These are phyloP conservation scores for Mrakia frigida DNA, from an alignment of 768 basidiomycete genomes.

Conservation along the genomic window DNA sequence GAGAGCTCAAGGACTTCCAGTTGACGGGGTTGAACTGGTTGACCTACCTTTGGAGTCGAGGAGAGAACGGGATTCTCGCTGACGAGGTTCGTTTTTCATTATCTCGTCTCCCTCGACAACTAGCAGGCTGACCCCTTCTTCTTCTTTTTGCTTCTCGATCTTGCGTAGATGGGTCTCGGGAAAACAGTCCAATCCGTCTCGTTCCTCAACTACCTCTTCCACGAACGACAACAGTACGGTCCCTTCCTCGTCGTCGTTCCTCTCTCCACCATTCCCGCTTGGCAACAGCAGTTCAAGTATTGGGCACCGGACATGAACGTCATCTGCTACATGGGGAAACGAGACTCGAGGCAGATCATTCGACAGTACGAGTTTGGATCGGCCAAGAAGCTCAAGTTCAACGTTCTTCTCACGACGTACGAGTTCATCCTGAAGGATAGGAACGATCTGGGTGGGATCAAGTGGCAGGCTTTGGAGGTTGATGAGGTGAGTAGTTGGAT, in stretches of 20 bases:
- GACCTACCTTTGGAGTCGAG: slow-evolving; percentile 90
- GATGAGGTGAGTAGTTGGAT: slow-evolving; percentile 66
- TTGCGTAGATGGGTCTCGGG: slow-evolving; percentile 79
- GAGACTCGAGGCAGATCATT: slow-evolving; percentile 80
- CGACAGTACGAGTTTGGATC: slow-evolving; percentile 86
- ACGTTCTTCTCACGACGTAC: slow-evolving; percentile 93
- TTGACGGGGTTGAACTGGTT: slow-evolving; percentile 97
- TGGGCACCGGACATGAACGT: slow-evolving; percentile 98
- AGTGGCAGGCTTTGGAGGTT: slow-evolving; percentile 94
- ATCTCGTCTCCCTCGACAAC: not conserved
- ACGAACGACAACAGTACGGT: slow-evolving; percentile 85
- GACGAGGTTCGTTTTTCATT: slow-evolving; percentile 58
- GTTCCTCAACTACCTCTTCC: slow-evolving; percentile 90
- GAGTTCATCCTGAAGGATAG: slow-evolving; percentile 88
- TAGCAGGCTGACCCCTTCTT: not conserved
- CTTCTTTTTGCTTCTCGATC: not conserved
- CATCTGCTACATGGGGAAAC: slow-evolving; percentile 91
- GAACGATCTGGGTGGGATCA: slow-evolving; percentile 82
- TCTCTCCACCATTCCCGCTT: slow-evolving; percentile 93
- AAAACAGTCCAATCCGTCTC: slow-evolving; percentile 96
- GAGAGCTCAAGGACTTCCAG: slow-evolving; percentile 93
- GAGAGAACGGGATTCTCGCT: slow-evolving; percentile 92
- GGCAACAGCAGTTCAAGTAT: slow-evolving; percentile 87
- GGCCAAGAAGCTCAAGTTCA: slow-evolving; percentile 87
- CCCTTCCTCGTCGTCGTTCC: slow-evolving; percentile 98